Percentiles rank a stretch among this genome's conserved stretches.
These are phyloP conservation scores for Eutrema japonicum DNA, from an alignment of 345 rosid species.

Conservation along the genomic window DNA sequence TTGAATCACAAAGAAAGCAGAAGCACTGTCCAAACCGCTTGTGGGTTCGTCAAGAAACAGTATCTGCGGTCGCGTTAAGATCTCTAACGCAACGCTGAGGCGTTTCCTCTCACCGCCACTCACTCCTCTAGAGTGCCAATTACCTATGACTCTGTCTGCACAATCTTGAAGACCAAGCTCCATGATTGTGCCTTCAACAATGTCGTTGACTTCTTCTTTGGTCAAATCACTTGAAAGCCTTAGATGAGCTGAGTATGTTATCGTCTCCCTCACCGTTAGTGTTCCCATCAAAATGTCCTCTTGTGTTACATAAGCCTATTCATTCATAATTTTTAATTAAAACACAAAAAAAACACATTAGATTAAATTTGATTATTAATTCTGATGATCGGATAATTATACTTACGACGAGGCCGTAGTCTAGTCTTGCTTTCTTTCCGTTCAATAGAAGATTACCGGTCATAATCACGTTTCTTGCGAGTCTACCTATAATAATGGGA, in stretches of 20 bases:
- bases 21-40: slow-evolving; percentile 91
- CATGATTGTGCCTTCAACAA: slow-evolving; percentile 69
- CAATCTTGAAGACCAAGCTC: slow-evolving; percentile 86
- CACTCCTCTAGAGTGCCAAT: slow-evolving; percentile 76
- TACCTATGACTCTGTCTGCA: slow-evolving; percentile 79
- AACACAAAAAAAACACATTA: background rate
- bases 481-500: slow-evolving; percentile 65
- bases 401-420: slow-evolving; percentile 74
- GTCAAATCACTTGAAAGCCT: slow-evolving; percentile 62
- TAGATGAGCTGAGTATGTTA: slow-evolving; percentile 73
- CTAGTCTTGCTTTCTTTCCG: slow-evolving; percentile 80
- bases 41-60: slow-evolving; percentile 92
- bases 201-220: slow-evolving; percentile 52
- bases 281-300: slow-evolving; percentile 88
- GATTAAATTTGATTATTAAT: background rate
- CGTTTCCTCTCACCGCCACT: slow-evolving; percentile 95
- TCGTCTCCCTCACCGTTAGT: slow-evolving; percentile 87
- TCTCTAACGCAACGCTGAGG: slow-evolving; percentile 85
- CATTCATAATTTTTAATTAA: background rate
- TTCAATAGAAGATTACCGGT: slow-evolving; percentile 86
- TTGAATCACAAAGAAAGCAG: slow-evolving; percentile 75
- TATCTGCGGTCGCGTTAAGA: slow-evolving; percentile 79
- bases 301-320: slow-evolving; percentile 65
- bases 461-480: slow-evolving; percentile 89
- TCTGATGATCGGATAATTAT: background rate